Conservation (phyloP, 1,139 yeast species). For the Pichia inconspicua region DNA sequence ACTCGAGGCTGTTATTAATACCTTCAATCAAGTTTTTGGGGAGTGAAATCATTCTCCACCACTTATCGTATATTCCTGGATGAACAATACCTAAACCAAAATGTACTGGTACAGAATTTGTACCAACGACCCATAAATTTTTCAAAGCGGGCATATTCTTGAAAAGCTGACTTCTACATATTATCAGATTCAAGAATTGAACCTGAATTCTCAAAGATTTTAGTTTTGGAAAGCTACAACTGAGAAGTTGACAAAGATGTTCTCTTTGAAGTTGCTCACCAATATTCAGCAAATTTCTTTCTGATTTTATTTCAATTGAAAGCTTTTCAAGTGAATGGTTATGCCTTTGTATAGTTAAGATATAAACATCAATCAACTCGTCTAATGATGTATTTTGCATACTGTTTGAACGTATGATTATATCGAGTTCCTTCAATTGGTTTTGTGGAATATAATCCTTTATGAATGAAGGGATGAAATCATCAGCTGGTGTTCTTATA, state of each 20-base stretch:
- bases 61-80: conserved; percentile 49
- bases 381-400: conserved; percentile 30
- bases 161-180: conserved; percentile 17
- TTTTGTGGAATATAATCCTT: conserved; percentile 15
- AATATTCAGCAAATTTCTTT: conserved; percentile 30
- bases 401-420: conserved; percentile 37
- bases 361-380: conserved; percentile 29
- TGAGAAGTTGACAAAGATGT: conserved; percentile 14
- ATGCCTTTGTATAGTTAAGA: conserved; percentile 28
- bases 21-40: conserved; percentile 19
- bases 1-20: conserved; percentile 29
- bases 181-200: conserved; percentile 26
- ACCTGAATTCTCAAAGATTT: conserved; percentile 35
- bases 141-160: conserved; percentile 28
- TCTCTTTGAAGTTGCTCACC: conserved; percentile 27
- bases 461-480: conserved; percentile 38
- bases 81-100: conserved; percentile 48
- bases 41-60: conserved; percentile 51
- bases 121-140: conserved; percentile 42
- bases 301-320: conserved; percentile 35
- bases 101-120: conserved; percentile 47
- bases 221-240: conserved; percentile 10
- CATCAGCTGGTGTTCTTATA: conserved; percentile 37
- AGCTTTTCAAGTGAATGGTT: conserved; percentile 30
- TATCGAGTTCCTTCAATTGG: conserved; percentile 34